A percentile compares a stretch with the other conserved stretches of the same genome.
phyloP scores from a whole-genome alignment of 441 rosid genomes.

The Syzygium syzygioides region DNA sequence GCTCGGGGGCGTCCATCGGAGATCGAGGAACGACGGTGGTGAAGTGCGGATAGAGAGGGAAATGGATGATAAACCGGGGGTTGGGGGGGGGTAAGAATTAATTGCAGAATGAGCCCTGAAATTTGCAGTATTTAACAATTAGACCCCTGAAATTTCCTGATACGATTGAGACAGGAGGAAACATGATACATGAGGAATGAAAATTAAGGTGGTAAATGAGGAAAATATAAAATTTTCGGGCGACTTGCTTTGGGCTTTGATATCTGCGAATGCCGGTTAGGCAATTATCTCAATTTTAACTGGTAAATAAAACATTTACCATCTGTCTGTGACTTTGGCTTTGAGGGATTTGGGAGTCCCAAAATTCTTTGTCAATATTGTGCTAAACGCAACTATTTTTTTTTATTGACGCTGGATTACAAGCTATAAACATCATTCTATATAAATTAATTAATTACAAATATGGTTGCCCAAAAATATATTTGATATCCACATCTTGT shows the following conservation, averaged over 20 bases:
- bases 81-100: neutral
- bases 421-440: neutral
- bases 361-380: no score
- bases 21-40: neutral
- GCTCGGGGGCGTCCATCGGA: neutral
- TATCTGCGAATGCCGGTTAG: no score
- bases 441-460: neutral
- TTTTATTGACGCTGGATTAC: neutral
- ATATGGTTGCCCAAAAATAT: no score
- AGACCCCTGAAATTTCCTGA: neutral
- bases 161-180: neutral
- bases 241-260: no score
- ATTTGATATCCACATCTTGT: no score
- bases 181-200: neutral
- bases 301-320: no score
- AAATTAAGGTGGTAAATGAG: neutral
- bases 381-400: neutral
- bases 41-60: neutral
- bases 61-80: neutral
- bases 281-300: no score
- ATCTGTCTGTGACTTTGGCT: no score
- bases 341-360: no score
- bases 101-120: neutral
- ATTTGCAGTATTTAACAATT: neutral
- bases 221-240: neutral